These are phyloP conservation scores for Rhodotorula sp. DNA, from an alignment of 1,284 basidiomycete genomes.

Conservation along the genomic window DNA sequence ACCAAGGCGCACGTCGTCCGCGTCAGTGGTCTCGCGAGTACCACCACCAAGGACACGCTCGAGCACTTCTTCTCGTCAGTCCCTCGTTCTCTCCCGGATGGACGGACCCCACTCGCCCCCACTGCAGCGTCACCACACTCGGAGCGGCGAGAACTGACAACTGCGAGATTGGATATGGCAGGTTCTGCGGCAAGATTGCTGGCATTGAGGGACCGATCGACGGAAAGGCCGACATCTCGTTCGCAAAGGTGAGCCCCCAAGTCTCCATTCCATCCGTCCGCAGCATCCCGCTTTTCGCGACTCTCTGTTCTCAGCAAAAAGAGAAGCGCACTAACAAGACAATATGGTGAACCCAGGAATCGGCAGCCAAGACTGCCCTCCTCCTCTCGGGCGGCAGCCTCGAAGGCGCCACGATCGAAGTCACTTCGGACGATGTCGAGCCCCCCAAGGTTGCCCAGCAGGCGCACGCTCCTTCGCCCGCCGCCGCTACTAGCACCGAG, in stretches of 20 bases:
- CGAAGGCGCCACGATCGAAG: slow-evolving; percentile 61
- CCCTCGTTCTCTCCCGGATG: not conserved
- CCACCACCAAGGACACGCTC: slow-evolving; percentile 63
- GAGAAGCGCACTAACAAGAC: too few relatives aligned
- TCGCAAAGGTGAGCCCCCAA: slow-evolving; percentile 46
- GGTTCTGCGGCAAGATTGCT: slow-evolving; percentile 57
- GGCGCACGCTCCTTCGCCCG: slow-evolving; percentile 48
- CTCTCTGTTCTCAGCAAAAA: too few relatives aligned
- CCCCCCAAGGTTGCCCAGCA: slow-evolving; percentile 55
- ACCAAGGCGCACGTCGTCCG: slow-evolving; percentile 13
- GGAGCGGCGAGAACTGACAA: too few relatives aligned
- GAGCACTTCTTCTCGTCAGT: slow-evolving; percentile 63
- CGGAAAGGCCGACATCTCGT: slow-evolving; percentile 61
- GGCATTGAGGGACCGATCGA: slow-evolving; percentile 51
- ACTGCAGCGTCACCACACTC: not conserved
- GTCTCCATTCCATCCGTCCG: too few relatives aligned
- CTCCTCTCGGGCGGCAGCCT: slow-evolving; percentile 67
- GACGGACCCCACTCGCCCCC: not conserved
- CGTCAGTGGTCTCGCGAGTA: slow-evolving; percentile 60
- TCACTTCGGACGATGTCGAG: slow-evolving; percentile 65
- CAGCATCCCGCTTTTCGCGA: not conserved
- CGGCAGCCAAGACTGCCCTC: slow-evolving; percentile 73
- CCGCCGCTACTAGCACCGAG: slow-evolving; percentile 44
- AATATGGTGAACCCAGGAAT: slow-evolving; percentile 52
- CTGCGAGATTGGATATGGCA: not conserved